phyloP scores from a whole-genome alignment of 2,329 filamentous ascomycete species.

The Lachnellula cervina region DNA sequence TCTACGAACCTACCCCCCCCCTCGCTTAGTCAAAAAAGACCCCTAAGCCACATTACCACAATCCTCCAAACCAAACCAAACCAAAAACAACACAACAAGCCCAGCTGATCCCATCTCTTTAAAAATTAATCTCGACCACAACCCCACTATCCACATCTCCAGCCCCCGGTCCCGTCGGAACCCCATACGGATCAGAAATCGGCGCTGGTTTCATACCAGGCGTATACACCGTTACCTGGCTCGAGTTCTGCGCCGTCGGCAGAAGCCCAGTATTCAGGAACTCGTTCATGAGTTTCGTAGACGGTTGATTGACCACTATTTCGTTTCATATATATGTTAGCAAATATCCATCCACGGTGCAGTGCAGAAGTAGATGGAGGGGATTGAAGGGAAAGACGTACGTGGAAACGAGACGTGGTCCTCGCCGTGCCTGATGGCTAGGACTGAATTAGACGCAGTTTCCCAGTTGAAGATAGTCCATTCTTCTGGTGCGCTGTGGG shows the following conservation, averaged over 20 bases:
- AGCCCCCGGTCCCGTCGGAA: constrained; percentile 5
- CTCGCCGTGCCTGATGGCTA: constrained; percentile 15
- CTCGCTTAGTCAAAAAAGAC: no score
- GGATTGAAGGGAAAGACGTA: neutral
- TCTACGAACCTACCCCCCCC: no score
- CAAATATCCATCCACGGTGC: no score
- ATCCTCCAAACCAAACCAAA: no score
- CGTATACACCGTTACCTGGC: constrained; percentile 7
- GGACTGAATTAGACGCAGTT: constrained; percentile 3
- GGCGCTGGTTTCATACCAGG: neutral
- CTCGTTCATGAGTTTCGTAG: constrained; percentile 9
- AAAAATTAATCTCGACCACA: neutral
- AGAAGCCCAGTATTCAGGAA: constrained; percentile 10
- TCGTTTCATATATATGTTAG: neutral
- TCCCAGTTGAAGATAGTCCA: constrained; percentile 5
- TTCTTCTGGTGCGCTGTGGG: constrained; percentile 2
- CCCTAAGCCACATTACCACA: no score
- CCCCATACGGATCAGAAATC: constrained; percentile 7
- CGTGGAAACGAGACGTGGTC: constrained; percentile 9
- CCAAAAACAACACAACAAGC: no score
- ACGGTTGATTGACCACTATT: constrained; percentile 6
- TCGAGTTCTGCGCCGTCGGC: neutral
- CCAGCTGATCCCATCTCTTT: no score
- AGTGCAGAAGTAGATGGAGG: neutral
- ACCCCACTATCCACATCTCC: constrained; percentile 9